Evolutionary conservation across 495 filamentous ascomycete species (phyloP).

Genomic region (Hypomontagnella monticulosa): DNA sequence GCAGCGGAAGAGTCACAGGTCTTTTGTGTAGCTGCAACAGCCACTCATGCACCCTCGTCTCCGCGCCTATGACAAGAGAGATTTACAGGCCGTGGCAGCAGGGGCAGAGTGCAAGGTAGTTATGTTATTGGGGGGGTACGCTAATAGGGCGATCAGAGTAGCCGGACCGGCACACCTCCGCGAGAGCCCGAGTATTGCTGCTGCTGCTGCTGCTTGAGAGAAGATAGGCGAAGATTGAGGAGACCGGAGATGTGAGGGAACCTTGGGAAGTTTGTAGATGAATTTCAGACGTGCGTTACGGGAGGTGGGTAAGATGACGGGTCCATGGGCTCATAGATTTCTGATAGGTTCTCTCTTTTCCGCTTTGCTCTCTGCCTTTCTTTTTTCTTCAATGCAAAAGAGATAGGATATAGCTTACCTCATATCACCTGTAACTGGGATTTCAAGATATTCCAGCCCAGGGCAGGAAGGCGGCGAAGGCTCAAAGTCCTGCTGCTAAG

Average conservation of each 20-base stretch:
- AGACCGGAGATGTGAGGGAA: conserved; percentile 11
- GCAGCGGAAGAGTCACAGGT: conserved; percentile 37
- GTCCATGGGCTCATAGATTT: too few relatives aligned
- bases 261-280: not conserved
- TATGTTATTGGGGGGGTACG: conserved; percentile 19
- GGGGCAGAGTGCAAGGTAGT: conserved; percentile 39
- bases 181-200: conserved; percentile 22
- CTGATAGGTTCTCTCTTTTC: not conserved
- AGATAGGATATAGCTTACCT: conserved; percentile 46
- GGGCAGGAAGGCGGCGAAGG: conserved; percentile 57
- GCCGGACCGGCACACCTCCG: conserved; percentile 32
- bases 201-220: conserved; percentile 28
- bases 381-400: not conserved
- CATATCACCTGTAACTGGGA: conserved; percentile 58
- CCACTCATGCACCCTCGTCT: conserved; percentile 43
- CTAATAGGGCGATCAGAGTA: conserved; percentile 35
- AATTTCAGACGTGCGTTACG: conserved; percentile 1
- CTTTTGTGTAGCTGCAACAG: conserved; percentile 43
- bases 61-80: conserved; percentile 35
- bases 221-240: conserved; percentile 11
- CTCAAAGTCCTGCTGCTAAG: conserved; percentile 59
- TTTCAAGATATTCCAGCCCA: conserved; percentile 60
- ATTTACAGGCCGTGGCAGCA: conserved; percentile 38
- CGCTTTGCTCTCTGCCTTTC: not conserved
- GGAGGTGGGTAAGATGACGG: not conserved